Percentiles rank a stretch among this genome's conserved stretches.
Conservation (phyloP, 345 rosid species). For the Boechera stricta region DNA sequence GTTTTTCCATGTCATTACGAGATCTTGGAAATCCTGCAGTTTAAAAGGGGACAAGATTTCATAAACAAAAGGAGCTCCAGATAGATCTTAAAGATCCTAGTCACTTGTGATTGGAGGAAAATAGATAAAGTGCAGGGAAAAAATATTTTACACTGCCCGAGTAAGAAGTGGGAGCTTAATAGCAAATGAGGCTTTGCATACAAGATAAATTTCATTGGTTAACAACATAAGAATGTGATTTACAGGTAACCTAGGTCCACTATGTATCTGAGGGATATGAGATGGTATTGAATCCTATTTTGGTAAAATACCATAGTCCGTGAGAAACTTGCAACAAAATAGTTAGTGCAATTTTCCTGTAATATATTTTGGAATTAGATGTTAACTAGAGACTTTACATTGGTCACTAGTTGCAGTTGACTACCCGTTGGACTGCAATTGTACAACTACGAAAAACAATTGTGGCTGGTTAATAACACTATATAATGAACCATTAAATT, state of each 20-base stretch:
- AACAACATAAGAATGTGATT: slow-evolving; percentile 27
- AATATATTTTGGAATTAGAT: no score
- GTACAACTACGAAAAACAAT: no score
- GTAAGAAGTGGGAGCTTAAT: slow-evolving; percentile 1
- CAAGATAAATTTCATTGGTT: slow-evolving; percentile 6
- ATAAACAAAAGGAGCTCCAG: slow-evolving; percentile 13
- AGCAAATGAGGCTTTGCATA: slow-evolving; percentile 4
- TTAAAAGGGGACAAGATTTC: slow-evolving; percentile 20
- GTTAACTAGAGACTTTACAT: no score
- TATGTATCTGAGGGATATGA: background rate
- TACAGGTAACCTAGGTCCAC: slow-evolving; percentile 16
- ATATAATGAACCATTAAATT: no score
- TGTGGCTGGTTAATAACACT: no score
- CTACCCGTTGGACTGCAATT: no score
- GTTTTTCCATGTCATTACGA: background rate
- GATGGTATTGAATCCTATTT: background rate
- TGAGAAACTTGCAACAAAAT: background rate
- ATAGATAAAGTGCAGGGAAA: background rate
- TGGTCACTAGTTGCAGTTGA: no score
- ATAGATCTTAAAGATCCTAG: slow-evolving; percentile 25
- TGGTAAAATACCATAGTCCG: background rate
- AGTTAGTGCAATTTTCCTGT: no score
- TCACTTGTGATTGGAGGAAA: slow-evolving; percentile 22
- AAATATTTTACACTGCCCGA: background rate
- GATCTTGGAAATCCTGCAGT: background rate